A percentile compares a stretch with the other conserved stretches of the same genome.
Conservation (phyloP, 2,329 filamentous ascomycete species). For the Microascus cirrosus region DNA sequence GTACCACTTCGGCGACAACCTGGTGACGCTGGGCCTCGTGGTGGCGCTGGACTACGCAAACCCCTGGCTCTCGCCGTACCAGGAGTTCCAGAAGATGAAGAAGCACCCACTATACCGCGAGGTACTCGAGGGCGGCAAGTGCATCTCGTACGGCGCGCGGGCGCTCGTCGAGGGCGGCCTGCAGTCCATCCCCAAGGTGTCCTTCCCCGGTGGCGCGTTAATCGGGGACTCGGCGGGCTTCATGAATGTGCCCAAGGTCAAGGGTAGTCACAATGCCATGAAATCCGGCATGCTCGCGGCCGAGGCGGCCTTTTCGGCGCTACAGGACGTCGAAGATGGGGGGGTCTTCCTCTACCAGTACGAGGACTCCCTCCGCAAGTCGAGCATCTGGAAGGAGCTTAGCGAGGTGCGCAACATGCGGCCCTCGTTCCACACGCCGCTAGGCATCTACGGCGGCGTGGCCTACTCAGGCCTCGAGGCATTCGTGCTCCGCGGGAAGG, state of each 20-base stretch:
- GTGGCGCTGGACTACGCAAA: slow-evolving; percentile 93
- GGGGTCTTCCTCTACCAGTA: slow-evolving; percentile 92
- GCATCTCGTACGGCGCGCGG: slow-evolving; percentile 89
- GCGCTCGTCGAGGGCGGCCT: slow-evolving; percentile 91
- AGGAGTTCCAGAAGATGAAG: slow-evolving; percentile 98
- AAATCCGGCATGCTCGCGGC: slow-evolving; percentile 94
- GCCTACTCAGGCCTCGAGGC: slow-evolving; percentile 90
- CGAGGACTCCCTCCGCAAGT: slow-evolving; percentile 76
- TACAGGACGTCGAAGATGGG: slow-evolving; percentile 46
- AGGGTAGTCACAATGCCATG: slow-evolving; percentile 97
- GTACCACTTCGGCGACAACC: slow-evolving; percentile 98
- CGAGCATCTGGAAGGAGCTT: slow-evolving; percentile 86
- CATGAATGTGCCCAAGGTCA: slow-evolving; percentile 96
- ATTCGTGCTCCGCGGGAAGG: slow-evolving; percentile 71
- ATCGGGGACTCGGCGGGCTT: slow-evolving; percentile 96
- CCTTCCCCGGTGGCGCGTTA: slow-evolving; percentile 89
- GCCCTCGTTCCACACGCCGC: slow-evolving; percentile 78
- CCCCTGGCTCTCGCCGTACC: slow-evolving; percentile 90
- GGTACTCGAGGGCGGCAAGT: slow-evolving; percentile 91
- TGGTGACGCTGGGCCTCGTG: slow-evolving; percentile 85
- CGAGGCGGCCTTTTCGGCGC: slow-evolving; percentile 74
- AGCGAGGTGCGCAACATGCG: slow-evolving; percentile 96
- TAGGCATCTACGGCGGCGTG: slow-evolving; percentile 83
- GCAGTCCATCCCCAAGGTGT: slow-evolving; percentile 93
- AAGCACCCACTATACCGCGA: slow-evolving; percentile 83